phyloP scores from a whole-genome alignment of 345 rosid species.

The Citrus trifoliata region DNA sequence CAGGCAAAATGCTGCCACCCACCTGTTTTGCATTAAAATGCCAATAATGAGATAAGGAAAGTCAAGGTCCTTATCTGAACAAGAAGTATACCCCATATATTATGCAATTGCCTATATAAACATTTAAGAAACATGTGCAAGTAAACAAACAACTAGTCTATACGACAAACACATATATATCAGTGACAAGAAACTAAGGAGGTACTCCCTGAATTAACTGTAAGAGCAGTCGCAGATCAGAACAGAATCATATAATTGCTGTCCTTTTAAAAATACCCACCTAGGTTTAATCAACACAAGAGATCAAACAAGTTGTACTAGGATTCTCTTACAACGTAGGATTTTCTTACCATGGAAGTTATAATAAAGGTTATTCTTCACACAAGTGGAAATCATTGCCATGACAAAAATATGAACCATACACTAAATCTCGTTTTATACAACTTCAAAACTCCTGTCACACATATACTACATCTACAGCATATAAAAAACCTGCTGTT shows the following conservation, averaged over 20 bases:
- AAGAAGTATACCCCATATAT: neutral
- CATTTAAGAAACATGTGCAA: neutral
- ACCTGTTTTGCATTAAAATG: conserved; percentile 48
- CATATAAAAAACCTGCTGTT: neutral
- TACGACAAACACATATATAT: neutral
- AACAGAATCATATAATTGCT: neutral
- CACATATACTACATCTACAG: neutral
- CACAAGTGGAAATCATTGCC: neutral
- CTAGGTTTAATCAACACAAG: neutral
- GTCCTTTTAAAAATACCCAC: neutral
- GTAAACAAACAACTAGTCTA: neutral
- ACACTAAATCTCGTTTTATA: neutral
- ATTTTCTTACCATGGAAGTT: neutral
- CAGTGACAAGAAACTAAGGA: neutral
- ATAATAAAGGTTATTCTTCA: neutral
- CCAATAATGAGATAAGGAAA: neutral
- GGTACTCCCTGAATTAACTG: neutral
- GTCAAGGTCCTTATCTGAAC: neutral
- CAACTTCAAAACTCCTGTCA: neutral
- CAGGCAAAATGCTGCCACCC: conserved; percentile 90
- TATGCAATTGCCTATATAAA: neutral
- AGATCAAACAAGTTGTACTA: neutral
- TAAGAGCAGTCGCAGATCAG: neutral
- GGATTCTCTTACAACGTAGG: neutral
- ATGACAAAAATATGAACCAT: neutral